Base-by-base conservation (phyloP, 208 protist genomes). In the Trypanosoma scelopori region DNA sequence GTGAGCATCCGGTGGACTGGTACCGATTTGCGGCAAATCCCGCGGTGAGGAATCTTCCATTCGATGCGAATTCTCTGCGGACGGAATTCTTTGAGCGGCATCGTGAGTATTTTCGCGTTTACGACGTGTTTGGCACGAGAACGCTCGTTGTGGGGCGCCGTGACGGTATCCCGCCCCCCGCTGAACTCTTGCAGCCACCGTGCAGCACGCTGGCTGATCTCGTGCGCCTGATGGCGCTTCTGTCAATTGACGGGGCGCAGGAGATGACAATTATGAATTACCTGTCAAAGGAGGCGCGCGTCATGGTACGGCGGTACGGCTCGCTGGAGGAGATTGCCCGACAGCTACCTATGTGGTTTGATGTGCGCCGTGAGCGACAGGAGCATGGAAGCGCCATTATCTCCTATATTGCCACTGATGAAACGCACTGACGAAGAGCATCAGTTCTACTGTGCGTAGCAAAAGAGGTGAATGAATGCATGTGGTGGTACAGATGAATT, bases 271-370 rank as follows among this genome's bases (percentile, higher is more conserved):
- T 93, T 5, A 77, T 84, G 25, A 77, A 78, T 18, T 13, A 59
- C 0, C 46, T 93, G 0, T 76, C 82, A 11, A 46, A 55, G 11
- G 76, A 91, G 3, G 84, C 73, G 16, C 82, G 86, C 12, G 1
- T 39, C 0, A 25, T 91, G 20, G 15, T 93, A 12, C 76, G 79
- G 58, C 42, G 39, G 5, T 65, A 89, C 47, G 91, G 91, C 6
- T 71, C 68, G 35, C n/a, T 84, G 1, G 65, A 50, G 1, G 58
- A 82, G 6, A 48, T 96, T 9, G 86, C 76, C 5, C 65, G 74
- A 63, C 81, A 88, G 72, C 64, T 96, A 18, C 91, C 91, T 11
- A 78, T 84, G 81, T 93, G 85, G 85, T 96, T 96, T 69, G 64
- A 79, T 1, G 82, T 91, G 51, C 83, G 78, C 1, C 75, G 74